Conservation (phyloP, 805 yeast genomes). For the Cyberlindnera veronae region DNA sequence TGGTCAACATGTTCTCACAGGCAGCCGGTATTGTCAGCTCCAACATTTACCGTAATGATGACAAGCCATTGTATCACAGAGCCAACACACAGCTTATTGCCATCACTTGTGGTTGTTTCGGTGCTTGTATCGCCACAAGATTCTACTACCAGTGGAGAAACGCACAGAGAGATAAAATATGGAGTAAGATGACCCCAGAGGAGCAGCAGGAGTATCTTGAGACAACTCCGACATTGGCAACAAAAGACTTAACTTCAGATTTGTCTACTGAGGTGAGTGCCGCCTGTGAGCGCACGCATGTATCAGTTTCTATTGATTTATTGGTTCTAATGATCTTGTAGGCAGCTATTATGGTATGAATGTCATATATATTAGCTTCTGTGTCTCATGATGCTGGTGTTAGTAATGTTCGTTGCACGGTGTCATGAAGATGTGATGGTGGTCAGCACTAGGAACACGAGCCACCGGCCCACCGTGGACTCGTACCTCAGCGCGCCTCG, state of each 20-base stretch:
- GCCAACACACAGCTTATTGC: constrained; percentile 49
- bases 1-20: constrained; percentile 64
- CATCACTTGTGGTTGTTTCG: constrained; percentile 32
- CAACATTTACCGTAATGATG: constrained; percentile 54
- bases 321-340: no score
- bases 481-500: no score
- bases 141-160: constrained; percentile 38
- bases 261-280: constrained; percentile 19
- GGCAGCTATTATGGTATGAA: no score
- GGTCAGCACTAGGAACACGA: no score
- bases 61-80: constrained; percentile 54
- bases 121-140: constrained; percentile 27
- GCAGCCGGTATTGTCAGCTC: constrained; percentile 50
- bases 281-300: no score
- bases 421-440: no score
- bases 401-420: no score
- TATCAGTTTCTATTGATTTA: no score
- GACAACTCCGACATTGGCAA: constrained; percentile 52
- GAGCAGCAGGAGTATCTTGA: constrained; percentile 46
- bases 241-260: constrained; percentile 52
- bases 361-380: no score
- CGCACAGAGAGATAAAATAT: constrained; percentile 39
- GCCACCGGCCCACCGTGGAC: no score
- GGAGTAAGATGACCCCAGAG: constrained; percentile 49
- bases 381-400: no score